These are phyloP conservation scores for Trichoderma sp. DNA, from an alignment of 2,329 filamentous ascomycete species.

Conservation along the genomic window DNA sequence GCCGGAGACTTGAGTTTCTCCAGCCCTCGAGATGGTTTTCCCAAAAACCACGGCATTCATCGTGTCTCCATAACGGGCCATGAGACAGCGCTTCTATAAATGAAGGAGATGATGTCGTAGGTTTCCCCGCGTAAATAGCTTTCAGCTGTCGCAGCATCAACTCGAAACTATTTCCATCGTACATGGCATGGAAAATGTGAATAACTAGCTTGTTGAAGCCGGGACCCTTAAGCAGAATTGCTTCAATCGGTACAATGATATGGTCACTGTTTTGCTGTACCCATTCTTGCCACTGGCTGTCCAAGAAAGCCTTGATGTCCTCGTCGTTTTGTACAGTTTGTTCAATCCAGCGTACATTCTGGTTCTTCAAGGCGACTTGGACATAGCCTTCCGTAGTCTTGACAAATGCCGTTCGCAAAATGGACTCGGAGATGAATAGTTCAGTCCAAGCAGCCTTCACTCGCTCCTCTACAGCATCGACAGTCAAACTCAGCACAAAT, in stretches of 20 bases:
- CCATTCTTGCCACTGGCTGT: constrained; percentile 48
- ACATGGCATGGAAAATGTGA: constrained; percentile 80
- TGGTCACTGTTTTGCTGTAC: constrained; percentile 47
- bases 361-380: constrained; percentile 61
- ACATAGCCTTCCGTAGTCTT: constrained; percentile 71
- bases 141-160: constrained; percentile 60
- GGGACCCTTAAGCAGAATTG: constrained; percentile 39
- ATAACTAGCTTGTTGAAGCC: constrained; percentile 48
- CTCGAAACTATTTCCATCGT: constrained; percentile 77
- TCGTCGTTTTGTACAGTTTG: constrained; percentile 28
- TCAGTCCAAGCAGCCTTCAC: constrained; percentile 58
- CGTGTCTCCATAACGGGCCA: constrained; percentile 59
- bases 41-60: constrained; percentile 62
- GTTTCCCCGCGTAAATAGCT: constrained; percentile 22
- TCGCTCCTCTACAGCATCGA: constrained; percentile 40
- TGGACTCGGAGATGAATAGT: constrained; percentile 52
- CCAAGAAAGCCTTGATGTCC: constrained; percentile 34
- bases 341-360: constrained; percentile 44
- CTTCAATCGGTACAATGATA: constrained; percentile 50
- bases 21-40: constrained; percentile 46
- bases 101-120: constrained; percentile 39
- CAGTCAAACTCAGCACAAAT: constrained; percentile 59
- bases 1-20: constrained; percentile 19
- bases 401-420: constrained; percentile 71
- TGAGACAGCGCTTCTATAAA: constrained; percentile 67